Conservation (phyloP, 2,329 filamentous ascomycete species). For the Phyllosticta citrichinensis region DNA sequence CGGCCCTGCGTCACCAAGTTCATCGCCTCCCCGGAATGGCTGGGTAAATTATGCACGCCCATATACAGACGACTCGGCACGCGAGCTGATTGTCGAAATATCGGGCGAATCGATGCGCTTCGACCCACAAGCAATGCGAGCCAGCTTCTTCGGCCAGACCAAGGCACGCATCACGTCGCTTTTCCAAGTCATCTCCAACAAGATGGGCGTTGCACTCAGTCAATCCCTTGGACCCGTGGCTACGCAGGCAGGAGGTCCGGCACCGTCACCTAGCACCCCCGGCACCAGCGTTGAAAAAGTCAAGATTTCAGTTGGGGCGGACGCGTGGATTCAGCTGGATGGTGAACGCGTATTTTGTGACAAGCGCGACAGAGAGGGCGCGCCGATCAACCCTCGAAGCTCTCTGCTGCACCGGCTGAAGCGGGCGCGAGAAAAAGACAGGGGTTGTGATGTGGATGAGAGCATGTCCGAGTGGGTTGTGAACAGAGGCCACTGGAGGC, state of each 20-base stretch:
- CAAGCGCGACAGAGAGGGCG: conserved; percentile 27
- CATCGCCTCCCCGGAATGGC: conserved; percentile 25
- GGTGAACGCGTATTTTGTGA: conserved; percentile 12
- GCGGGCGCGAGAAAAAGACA: conserved; percentile 6
- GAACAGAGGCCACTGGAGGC: conserved; percentile 29
- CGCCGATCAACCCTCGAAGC: conserved; percentile 17
- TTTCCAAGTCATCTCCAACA: conserved; percentile 71
- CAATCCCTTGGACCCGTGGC: conserved; percentile 57
- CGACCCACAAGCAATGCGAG: conserved; percentile 37
- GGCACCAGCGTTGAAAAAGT: conserved; percentile 62
- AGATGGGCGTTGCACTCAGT: conserved; percentile 56
- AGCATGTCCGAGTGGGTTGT: conserved; percentile 25
- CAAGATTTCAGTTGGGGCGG: conserved; percentile 42
- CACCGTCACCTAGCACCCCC: conserved; percentile 54
- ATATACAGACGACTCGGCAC: conserved; percentile 64
- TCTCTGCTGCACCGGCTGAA: neutral
- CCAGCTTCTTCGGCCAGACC: conserved; percentile 63
- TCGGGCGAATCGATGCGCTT: conserved; percentile 33
- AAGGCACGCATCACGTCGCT: conserved; percentile 62
- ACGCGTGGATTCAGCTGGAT: conserved; percentile 51
- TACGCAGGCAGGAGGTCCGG: conserved; percentile 48
- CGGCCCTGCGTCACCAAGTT: neutral
- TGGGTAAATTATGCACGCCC: conserved; percentile 76
- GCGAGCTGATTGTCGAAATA: conserved; percentile 74
- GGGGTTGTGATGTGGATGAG: conserved; percentile 11